Evolutionary conservation across 257 asterid species (phyloP).

Genomic region (Primulina huaijiensis): DNA sequence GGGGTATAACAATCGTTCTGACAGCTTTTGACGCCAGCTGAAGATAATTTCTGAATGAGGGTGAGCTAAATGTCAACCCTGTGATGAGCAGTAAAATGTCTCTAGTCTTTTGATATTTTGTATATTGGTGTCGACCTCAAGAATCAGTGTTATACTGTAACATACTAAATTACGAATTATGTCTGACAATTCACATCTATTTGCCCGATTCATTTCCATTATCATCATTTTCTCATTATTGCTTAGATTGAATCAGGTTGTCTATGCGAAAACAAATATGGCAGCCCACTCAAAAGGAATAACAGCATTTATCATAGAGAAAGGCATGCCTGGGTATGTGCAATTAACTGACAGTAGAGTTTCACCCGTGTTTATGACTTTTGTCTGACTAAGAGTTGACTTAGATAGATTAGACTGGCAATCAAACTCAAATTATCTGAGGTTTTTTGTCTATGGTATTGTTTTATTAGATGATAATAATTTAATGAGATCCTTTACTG

Average conservation of each 20-base stretch:
- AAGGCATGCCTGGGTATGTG: constrained; percentile 92
- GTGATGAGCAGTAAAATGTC: constrained; percentile 6
- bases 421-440: background rate
- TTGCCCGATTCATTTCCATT: constrained; percentile 6
- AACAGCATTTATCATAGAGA: constrained; percentile 93
- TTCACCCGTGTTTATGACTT: constrained; percentile 7
- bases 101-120: background rate
- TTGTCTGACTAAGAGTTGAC: constrained; percentile 9
- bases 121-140: background rate
- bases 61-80: background rate
- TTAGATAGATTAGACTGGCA: background rate
- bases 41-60: background rate
- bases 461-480: background rate
- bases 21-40: background rate
- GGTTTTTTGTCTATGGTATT: background rate
- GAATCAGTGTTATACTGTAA: constrained; percentile 11
- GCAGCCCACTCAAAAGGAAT: constrained; percentile 86
- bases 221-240: constrained; percentile 5
- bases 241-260: constrained; percentile 61
- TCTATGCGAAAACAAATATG: constrained; percentile 89
- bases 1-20: background rate
- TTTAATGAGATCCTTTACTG: constrained; percentile 2
- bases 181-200: background rate
- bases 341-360: constrained; percentile 27
- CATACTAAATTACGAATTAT: constrained; percentile 28